A percentile compares a stretch with the other conserved stretches of the same genome.
Evolutionary conservation across 1,284 basidiomycete species (phyloP).

Genomic region (Naganishia sp.): DNA sequence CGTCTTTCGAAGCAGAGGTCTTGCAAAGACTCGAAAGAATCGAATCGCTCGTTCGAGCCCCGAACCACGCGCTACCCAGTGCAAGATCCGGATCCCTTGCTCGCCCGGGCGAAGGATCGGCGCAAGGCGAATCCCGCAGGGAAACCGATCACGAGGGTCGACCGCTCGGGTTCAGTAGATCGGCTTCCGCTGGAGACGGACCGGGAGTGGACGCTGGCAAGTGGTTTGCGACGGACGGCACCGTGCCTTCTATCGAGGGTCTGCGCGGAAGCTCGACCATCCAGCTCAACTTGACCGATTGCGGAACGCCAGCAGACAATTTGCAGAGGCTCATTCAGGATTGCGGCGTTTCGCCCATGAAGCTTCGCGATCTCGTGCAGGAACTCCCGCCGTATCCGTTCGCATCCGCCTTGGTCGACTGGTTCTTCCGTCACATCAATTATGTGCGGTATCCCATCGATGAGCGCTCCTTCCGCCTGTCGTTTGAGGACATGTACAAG

Average conservation of each 20-base stretch:
- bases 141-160: constrained; percentile 24
- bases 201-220: constrained; percentile 29
- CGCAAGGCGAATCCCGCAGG: constrained; percentile 8
- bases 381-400: constrained; percentile 76
- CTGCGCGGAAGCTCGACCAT: constrained; percentile 44
- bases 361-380: constrained; percentile 81
- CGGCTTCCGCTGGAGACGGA: constrained; percentile 30
- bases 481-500: constrained; percentile 76
- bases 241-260: constrained; percentile 34
- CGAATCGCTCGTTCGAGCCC: constrained; percentile 10
- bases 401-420: constrained; percentile 63
- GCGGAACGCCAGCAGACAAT: constrained; percentile 54
- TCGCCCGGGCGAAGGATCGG: constrained; percentile 9
- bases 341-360: constrained; percentile 83
- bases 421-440: constrained; percentile 66
- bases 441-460: constrained; percentile 93
- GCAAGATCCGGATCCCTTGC: constrained; percentile 4
- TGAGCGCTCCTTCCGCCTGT: constrained; percentile 73
- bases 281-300: constrained; percentile 50
- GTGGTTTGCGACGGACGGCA: constrained; percentile 35
- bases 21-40: constrained; percentile 25
- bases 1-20: constrained; percentile 18
- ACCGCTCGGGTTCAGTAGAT: constrained; percentile 46
- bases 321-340: constrained; percentile 75
- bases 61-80: background rate